Conservation (phyloP, 2,329 filamentous ascomycete species). For the Thielaviopsis euricoi region DNA sequence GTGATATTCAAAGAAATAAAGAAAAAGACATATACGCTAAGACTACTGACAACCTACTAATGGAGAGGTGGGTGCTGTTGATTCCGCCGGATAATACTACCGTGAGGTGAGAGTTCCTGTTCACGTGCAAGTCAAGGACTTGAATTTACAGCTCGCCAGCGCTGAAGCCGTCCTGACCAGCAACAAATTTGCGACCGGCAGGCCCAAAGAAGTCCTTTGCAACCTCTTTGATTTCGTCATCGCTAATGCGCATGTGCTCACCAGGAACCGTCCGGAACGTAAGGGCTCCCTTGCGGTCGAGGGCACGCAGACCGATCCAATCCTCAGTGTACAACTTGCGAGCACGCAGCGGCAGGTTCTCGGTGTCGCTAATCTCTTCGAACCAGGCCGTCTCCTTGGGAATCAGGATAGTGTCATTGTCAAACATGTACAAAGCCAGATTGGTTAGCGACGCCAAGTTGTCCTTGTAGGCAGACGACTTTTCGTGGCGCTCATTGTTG, state of each 20-base stretch:
- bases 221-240: slow-evolving; percentile 46
- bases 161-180: not conserved
- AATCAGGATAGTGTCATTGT: slow-evolving; percentile 68
- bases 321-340: slow-evolving; percentile 70
- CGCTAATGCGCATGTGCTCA: slow-evolving; percentile 65
- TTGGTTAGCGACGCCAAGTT: slow-evolving; percentile 55
- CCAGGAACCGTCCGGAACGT: slow-evolving; percentile 59
- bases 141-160: slow-evolving; percentile 5
- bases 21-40: not conserved
- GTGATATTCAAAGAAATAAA: not conserved
- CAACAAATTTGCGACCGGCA: slow-evolving; percentile 21
- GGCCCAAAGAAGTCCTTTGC: slow-evolving; percentile 54
- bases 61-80: slow-evolving; percentile 1
- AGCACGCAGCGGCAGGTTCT: slow-evolving; percentile 50
- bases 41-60: not conserved
- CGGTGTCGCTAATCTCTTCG: slow-evolving; percentile 61
- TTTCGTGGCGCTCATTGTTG: slow-evolving; percentile 71
- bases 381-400: slow-evolving; percentile 91
- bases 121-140: no score
- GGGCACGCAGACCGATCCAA: slow-evolving; percentile 69
- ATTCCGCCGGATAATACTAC: not conserved
- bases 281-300: slow-evolving; percentile 67
- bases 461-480: slow-evolving; percentile 58
- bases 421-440: slow-evolving; percentile 82
- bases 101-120: no score